phyloP scores from a whole-genome alignment of 768 basidiomycete genomes.

The Trametes cubensis region DNA sequence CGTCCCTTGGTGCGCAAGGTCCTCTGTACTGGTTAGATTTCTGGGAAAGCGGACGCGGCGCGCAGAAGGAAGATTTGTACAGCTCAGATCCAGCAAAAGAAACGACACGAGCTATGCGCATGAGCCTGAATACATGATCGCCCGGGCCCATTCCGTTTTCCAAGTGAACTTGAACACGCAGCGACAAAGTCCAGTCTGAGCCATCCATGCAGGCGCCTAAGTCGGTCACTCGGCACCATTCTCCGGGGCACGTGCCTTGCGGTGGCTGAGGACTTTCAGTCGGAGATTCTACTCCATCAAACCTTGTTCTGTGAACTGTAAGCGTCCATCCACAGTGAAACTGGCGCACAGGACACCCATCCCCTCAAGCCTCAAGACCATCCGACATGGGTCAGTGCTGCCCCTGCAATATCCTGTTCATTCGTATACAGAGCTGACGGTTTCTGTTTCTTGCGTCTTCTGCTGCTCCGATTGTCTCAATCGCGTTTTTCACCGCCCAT shows the following conservation, averaged over 20 bases:
- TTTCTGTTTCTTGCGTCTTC: slow-evolving; percentile 10
- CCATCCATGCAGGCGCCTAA: background rate
- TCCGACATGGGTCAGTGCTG: slow-evolving; percentile 74
- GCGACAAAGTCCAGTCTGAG: no score
- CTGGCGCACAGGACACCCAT: slow-evolving; percentile 44
- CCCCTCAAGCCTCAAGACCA: slow-evolving; percentile 67
- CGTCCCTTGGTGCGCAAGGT: no score
- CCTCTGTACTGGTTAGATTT: no score
- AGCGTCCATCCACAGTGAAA: slow-evolving; percentile 56
- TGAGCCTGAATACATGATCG: no score
- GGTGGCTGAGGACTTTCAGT: slow-evolving; percentile 20
- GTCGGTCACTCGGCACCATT: no score
- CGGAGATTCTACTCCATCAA: slow-evolving; percentile 36
- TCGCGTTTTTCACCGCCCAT: background rate
- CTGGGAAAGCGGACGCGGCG: no score
- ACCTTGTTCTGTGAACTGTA: slow-evolving; percentile 43
- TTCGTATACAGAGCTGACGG: slow-evolving; percentile 14
- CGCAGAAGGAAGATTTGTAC: no score
- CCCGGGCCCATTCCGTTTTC: no score
- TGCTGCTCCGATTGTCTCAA: background rate
- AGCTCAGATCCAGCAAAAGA: no score
- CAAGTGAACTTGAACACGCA: no score
- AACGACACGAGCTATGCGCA: no score
- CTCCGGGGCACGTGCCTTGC: background rate
- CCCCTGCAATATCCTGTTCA: slow-evolving; percentile 21